These are phyloP conservation scores for Lachnellula subtilissima DNA, from an alignment of 2,329 filamentous ascomycete genomes.

Conservation along the genomic window DNA sequence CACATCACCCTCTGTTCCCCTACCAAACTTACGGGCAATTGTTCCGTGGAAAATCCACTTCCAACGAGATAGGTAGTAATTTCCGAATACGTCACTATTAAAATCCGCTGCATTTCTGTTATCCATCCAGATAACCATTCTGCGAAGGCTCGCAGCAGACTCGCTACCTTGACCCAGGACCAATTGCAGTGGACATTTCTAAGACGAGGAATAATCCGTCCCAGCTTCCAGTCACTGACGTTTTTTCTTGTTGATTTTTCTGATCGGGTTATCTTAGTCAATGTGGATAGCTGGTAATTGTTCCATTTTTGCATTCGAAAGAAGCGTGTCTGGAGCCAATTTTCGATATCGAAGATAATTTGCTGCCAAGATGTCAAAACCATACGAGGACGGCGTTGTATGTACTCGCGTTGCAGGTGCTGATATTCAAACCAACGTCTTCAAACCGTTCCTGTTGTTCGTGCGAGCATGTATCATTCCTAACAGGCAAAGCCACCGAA, in stretches of 20 bases:
- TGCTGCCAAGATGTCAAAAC: slow-evolving; percentile 28
- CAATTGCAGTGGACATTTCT: slow-evolving; percentile 48
- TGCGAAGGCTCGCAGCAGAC: slow-evolving; percentile 28
- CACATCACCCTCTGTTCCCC: no score
- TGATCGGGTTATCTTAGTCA: slow-evolving; percentile 33
- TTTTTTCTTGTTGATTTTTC: slow-evolving; percentile 16
- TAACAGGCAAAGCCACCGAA: slow-evolving; percentile 1
- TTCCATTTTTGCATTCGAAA: slow-evolving; percentile 26
- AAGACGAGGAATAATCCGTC: slow-evolving; percentile 48
- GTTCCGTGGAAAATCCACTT: neutral
- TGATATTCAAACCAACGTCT: slow-evolving; percentile 42
- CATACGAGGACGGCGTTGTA: slow-evolving; percentile 34
- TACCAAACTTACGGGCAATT: neutral
- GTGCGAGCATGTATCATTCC: slow-evolving; percentile 16
- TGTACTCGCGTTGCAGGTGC: slow-evolving; percentile 36
- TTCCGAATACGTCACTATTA: slow-evolving; percentile 43
- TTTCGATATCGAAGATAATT: slow-evolving; percentile 26
- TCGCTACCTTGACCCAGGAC: slow-evolving; percentile 37
- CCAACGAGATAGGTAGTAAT: slow-evolving; percentile 23
- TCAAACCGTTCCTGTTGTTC: slow-evolving; percentile 40
- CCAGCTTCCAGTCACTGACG: slow-evolving; percentile 31
- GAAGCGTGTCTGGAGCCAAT: slow-evolving; percentile 18
- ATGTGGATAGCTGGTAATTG: slow-evolving; percentile 39
- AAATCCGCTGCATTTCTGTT: slow-evolving; percentile 36
- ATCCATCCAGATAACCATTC: slow-evolving; percentile 43